Base-by-base conservation (phyloP, 129 eudicot genomes). In the Gnaphalium uliginosum region DNA sequence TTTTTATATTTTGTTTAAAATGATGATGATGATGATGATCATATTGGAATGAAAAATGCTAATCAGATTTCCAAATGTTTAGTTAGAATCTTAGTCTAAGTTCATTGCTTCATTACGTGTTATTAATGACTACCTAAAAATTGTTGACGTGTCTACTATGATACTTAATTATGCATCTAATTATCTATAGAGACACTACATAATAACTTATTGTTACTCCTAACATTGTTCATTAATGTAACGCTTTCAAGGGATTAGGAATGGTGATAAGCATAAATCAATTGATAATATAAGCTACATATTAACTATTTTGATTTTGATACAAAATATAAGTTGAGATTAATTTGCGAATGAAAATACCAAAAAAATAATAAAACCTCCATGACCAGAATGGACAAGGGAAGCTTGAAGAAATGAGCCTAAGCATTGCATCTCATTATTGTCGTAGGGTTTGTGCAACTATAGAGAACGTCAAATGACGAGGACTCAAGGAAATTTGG, bases 111-210 rank as follows among this genome's bases (percentile, higher is more conserved):
- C 19, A 27, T 18, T n/a, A 53, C 18, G 19, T 13, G 17, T 51
- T 51, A 71, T 51, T 26, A 71, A 76, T 66, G 46, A 35, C 56
- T 65, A 33, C 80, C 73, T 76, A 66, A 66, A 43, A 10, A 33
- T 14, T 68, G 74, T 67, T 76, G 80, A 6, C 43, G 41, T 22
- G 73, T 66, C 51, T 51, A 5, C 30, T 13, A 8, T 62, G 6
- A 59, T 41, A 19, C 15, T 18, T 61, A 18, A 24, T 41, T 23
- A 27, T 74, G 46, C 29, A 23, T 66, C 13, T 46, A 46, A 46
- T 46, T 46, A 46, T 14, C n/a, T 46, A 46, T 46, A 46, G 53
- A 46, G 53, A 46, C 53, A 14, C 53, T 46, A 14, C 53, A 46
- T 4, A 3, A 2, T 7, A 41, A 41, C 5, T 46, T 46, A 14